Evolutionary conservation across 192 early-diverging fungal species (phyloP).

Genomic region (Endogone sp.): DNA sequence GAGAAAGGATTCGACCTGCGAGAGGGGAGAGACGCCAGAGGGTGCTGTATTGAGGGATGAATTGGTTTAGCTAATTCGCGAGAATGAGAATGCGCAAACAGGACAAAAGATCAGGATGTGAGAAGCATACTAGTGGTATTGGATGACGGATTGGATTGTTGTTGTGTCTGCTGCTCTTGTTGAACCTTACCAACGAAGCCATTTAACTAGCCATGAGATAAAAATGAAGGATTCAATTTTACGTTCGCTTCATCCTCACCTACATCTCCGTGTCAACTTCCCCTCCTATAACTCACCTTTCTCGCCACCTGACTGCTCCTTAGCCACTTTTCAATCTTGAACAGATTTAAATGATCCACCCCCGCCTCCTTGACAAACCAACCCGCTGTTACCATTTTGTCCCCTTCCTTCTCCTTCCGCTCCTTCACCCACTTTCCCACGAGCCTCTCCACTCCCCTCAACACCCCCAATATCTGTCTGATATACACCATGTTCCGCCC

Average conservation of each 20-base stretch:
- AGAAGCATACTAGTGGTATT: too few relatives aligned
- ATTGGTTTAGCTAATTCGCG: constrained; percentile 1
- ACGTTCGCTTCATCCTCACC: too few relatives aligned
- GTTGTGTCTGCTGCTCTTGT: constrained; percentile 6
- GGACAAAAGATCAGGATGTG: too few relatives aligned
- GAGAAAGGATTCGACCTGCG: constrained; percentile 47
- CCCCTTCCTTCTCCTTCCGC: constrained; percentile 3
- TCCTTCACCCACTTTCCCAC: constrained; percentile 12
- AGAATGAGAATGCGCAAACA: too few relatives aligned
- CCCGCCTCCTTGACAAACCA: constrained; percentile 65
- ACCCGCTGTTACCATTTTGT: constrained; percentile 48
- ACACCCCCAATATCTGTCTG: constrained; percentile 60
- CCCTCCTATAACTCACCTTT: too few relatives aligned
- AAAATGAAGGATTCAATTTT: constrained; percentile 1
- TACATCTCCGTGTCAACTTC: too few relatives aligned
- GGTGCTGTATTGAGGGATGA: not conserved
- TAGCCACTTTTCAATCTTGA: constrained; percentile 69
- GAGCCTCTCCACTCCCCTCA: constrained; percentile 44
- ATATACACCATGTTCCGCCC: constrained; percentile 76
- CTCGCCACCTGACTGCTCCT: constrained; percentile 62
- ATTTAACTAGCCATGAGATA: constrained; percentile 31
- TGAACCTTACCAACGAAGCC: constrained; percentile 44
- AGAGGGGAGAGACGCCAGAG: constrained; percentile 35
- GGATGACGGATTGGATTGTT: not conserved
- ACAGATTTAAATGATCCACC: constrained; percentile 82